Evolutionary conservation across 148 eudicot species (phyloP).

Genomic region (Hydrangea macrophylla): DNA sequence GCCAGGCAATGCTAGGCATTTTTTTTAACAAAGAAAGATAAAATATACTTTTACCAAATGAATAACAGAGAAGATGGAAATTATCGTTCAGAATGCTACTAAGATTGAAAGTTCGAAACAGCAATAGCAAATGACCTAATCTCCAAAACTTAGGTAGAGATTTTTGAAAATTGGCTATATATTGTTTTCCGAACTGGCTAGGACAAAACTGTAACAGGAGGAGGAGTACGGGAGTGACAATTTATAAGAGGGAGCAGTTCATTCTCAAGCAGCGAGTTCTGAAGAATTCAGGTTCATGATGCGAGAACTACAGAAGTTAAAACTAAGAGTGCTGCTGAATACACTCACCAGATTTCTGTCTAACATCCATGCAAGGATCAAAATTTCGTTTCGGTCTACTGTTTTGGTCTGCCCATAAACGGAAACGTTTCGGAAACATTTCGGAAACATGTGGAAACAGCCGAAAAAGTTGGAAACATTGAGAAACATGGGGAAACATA

Average conservation of each 20-base stretch:
- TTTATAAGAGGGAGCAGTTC: conserved; percentile 3
- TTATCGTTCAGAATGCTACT: neutral
- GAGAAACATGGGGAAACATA: no score
- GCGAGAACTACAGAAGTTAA: neutral
- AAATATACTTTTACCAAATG: no score
- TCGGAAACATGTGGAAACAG: no score
- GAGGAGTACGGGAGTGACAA: neutral
- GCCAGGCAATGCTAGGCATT: conserved; percentile 19
- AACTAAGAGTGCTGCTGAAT: neutral
- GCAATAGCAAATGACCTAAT: neutral
- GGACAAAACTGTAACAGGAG: neutral
- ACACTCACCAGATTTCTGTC: no score
- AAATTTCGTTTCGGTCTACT: no score
- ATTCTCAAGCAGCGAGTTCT: no score
- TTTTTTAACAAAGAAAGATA: neutral
- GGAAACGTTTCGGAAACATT: no score
- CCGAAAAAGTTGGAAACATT: no score
- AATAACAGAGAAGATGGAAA: no score
- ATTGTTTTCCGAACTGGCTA: neutral
- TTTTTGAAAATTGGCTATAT: neutral
- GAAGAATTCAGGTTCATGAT: neutral
- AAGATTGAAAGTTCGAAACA: neutral
- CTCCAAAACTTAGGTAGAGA: neutral
- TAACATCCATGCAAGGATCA: no score
- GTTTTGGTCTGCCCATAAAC: no score